Conservation (phyloP, 2,329 filamentous ascomycete genomes). For the Fusarium mundagurra region DNA sequence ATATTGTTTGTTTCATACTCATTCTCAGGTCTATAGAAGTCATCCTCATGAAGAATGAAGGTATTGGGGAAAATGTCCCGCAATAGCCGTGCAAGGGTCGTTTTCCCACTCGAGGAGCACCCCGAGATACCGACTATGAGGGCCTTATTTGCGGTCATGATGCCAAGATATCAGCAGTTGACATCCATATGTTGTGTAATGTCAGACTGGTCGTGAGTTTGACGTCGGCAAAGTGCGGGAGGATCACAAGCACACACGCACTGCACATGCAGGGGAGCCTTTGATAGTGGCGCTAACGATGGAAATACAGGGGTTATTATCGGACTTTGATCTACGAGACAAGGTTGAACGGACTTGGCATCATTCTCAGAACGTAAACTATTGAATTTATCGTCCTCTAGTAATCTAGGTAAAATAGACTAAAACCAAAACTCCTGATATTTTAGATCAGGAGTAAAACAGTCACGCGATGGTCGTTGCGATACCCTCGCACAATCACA, state of each 20-base stretch:
- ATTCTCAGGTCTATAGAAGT: conserved; percentile 88
- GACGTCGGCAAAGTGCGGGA: conserved; percentile 2
- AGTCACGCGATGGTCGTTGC: background rate
- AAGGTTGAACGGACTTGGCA: background rate
- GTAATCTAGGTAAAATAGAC: background rate
- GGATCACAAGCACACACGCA: background rate
- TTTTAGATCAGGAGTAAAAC: background rate
- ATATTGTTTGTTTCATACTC: conserved; percentile 59
- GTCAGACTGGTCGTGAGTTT: background rate
- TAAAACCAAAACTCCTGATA: background rate
- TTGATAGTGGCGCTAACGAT: conserved; percentile 17
- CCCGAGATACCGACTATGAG: conserved; percentile 86
- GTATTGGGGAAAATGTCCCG: conserved; percentile 80
- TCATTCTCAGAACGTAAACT: background rate
- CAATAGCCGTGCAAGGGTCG: conserved; percentile 86
- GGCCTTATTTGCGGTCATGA: conserved; percentile 55
- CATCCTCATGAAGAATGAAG: conserved; percentile 93
- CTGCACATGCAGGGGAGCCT: conserved; percentile 12
- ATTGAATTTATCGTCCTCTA: background rate
- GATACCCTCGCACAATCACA: background rate
- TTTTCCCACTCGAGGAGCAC: conserved; percentile 93
- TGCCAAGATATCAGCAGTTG: background rate
- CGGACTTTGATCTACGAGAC: background rate
- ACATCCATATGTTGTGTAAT: background rate
- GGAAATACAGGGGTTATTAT: conserved; percentile 3